Conservation (phyloP, 768 basidiomycete species). For the Mycena indigotica region DNA sequence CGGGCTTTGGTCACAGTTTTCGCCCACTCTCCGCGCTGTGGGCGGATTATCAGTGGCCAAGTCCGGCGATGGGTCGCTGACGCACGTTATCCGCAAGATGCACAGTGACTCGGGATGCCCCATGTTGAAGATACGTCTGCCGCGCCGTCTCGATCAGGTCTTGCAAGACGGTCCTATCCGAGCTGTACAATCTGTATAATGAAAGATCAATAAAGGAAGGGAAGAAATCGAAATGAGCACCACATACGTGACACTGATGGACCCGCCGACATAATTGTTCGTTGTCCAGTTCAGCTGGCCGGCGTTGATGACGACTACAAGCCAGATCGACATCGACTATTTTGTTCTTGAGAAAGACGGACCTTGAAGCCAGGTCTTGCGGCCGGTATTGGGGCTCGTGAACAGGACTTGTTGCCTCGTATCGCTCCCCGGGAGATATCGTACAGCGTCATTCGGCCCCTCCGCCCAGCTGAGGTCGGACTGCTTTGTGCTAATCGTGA, state of each 20-base stretch:
- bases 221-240: not conserved
- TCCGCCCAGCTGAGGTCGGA: slow-evolving; percentile 13
- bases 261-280: slow-evolving; percentile 4
- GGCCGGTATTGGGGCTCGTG: not conserved
- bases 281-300: slow-evolving; percentile 12
- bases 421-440: slow-evolving; percentile 15
- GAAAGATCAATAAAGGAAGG: not conserved
- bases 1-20: slow-evolving; percentile 17
- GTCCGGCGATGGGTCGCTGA: not conserved
- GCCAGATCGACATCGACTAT: no score
- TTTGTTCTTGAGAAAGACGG: not conserved
- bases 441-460: slow-evolving; percentile 11
- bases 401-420: slow-evolving; percentile 13
- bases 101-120: slow-evolving; percentile 9
- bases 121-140: slow-evolving; percentile 2
- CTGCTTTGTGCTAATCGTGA: slow-evolving; percentile 17
- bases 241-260: slow-evolving; percentile 10
- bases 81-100: slow-evolving; percentile 17
- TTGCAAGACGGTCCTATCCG: slow-evolving; percentile 6
- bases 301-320: slow-evolving; percentile 9
- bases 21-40: slow-evolving; percentile 17
- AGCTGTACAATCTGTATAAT: slow-evolving; percentile 8
- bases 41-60: not conserved
- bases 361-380: slow-evolving; percentile 20
- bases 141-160: slow-evolving; percentile 15